phyloP scores from a whole-genome alignment of 345 rosid species.

The Citrus inodora region DNA sequence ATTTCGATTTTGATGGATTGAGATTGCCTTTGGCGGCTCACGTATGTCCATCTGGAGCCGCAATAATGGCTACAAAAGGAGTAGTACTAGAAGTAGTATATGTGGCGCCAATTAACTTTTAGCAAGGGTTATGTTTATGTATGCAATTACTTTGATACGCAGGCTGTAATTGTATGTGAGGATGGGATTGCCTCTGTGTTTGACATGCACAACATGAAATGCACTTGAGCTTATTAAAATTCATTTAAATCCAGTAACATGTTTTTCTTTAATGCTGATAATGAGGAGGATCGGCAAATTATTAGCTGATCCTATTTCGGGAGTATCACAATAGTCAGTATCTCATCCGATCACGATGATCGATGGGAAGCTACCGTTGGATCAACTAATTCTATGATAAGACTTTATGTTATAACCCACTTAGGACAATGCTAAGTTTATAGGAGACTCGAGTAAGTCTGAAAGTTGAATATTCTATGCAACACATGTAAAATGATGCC shows the following conservation, averaged over 20 bases:
- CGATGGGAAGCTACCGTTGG: slow-evolving; percentile 55
- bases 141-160: slow-evolving; percentile 88
- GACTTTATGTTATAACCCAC: too few species aligned
- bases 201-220: slow-evolving; percentile 82
- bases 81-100: background rate
- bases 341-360: slow-evolving; percentile 31
- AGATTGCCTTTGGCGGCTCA: slow-evolving; percentile 58
- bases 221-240: slow-evolving; percentile 71
- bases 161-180: slow-evolving; percentile 87
- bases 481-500: slow-evolving; percentile 47
- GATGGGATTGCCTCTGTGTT: slow-evolving; percentile 77
- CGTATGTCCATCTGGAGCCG: slow-evolving; percentile 78
- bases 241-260: slow-evolving; percentile 58
- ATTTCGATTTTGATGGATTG: slow-evolving; percentile 89
- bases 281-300: slow-evolving; percentile 46
- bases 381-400: slow-evolving; percentile 46
- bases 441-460: slow-evolving; percentile 74
- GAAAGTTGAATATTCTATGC: slow-evolving; percentile 64
- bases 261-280: slow-evolving; percentile 46
- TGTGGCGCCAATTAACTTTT: slow-evolving; percentile 37
- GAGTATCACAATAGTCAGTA: slow-evolving; percentile 58
- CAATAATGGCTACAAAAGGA: slow-evolving; percentile 40
- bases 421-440: slow-evolving; percentile 27
- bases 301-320: slow-evolving; percentile 65
- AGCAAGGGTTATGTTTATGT: slow-evolving; percentile 52